Evolutionary conservation across 208 protist genomes (phyloP), one percentile per base, ranked within the genome.

Genomic region (Acanthamoeba castellanii): DNA sequence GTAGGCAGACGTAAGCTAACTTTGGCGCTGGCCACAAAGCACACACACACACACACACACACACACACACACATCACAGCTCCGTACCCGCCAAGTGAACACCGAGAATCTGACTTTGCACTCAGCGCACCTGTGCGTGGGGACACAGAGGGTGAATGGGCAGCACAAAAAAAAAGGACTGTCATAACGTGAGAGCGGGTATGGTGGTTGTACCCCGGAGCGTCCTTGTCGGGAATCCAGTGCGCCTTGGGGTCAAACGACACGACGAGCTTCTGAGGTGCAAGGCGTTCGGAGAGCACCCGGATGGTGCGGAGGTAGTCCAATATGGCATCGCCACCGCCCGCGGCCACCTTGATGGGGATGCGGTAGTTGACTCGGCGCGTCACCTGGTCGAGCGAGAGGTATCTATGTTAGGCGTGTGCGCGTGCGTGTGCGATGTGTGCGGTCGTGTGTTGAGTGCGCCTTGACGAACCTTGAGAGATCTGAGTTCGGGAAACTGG

Each of bases 141-240:
- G 37, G 37, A 42, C 37, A 42, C 37, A 42, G 37, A 42, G 37
- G 37, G 37, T 42, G 37, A 42, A 42, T 42, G 37, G 37, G 37
- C 37, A 42, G 37, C 37, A 42, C 37, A 42, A 1, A 42, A 42
- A 42, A 42, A 42, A 42, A 42, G 37, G 37, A 42, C 37, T 1
- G 37, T 42, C 37, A 42, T 42, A 42, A 42, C 37, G 37, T 42
- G 37, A 42, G 37, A 42, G 37, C 3, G 37, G 6, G 66, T 16
- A 72, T 27, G 22, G 22, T 42, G 66, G 9, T 11, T n/a, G n/a
- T 42, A 76, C 34, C n/a, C 74, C 11, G 74, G 74, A 0, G 74
- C 74, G 74, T 82, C 74, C 18, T 82, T 82, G 74, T 82, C 74
- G 22, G 74, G 74, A 50, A 82, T 82, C 74, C 74, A 82, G 25